These are phyloP conservation scores for Dactylis glomerata DNA, from an alignment of 176 grass and related monocot genomes.

Conservation along the genomic window DNA sequence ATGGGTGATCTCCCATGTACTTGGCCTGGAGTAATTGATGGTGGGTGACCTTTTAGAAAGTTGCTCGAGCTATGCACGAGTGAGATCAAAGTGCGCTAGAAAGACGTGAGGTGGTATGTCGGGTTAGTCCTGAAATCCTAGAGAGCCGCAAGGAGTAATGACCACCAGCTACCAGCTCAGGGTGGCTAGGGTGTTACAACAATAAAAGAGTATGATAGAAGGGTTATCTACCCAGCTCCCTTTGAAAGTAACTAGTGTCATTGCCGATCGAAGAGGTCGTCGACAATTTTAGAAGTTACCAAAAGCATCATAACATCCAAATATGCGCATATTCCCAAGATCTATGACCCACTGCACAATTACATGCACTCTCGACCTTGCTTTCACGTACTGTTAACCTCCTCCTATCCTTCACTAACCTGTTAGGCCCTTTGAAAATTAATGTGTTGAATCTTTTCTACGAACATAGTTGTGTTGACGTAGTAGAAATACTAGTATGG, in stretches of 20 bases:
- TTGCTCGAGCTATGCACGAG: too few relatives aligned
- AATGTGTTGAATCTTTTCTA: background rate
- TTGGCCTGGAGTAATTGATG: too few relatives aligned
- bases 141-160: too few relatives aligned
- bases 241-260: background rate
- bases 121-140: too few relatives aligned
- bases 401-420: background rate
- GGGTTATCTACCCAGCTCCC: background rate
- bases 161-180: too few relatives aligned
- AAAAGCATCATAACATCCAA: background rate
- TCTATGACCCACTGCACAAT: too few relatives aligned
- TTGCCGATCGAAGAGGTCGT: background rate
- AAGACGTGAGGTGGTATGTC: too few relatives aligned
- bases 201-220: background rate
- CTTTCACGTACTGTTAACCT: background rate
- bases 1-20: too few relatives aligned
- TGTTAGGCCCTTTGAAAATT: background rate
- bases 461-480: background rate
- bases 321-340: background rate
- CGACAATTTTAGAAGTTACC: background rate
- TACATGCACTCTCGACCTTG: background rate
- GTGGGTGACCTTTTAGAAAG: too few relatives aligned
- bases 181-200: too few relatives aligned
- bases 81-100: too few relatives aligned
- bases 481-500: background rate